Percentiles rank a stretch among this genome's conserved stretches.
phyloP scores from a whole-genome alignment of 2,329 filamentous ascomycete genomes.

The Ceratocystis lukuohia region DNA sequence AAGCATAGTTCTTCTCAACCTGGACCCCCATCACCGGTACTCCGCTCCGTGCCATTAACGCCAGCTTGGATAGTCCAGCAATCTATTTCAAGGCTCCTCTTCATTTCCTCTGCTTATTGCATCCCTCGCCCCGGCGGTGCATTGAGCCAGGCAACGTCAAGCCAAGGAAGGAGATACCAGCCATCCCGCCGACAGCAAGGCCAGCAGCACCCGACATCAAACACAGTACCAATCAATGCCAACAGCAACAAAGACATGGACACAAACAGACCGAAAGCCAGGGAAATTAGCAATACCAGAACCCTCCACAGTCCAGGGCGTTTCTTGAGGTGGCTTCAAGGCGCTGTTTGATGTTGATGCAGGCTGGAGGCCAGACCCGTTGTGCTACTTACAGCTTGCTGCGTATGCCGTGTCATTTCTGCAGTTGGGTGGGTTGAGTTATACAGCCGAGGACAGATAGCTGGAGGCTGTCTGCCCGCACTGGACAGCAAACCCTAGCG shows the following conservation, averaged over 20 bases:
- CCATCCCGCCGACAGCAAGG: not conserved
- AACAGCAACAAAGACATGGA: not conserved
- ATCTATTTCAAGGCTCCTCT: conserved; percentile 5
- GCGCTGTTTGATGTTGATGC: conserved; percentile 9
- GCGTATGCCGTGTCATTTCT: no score
- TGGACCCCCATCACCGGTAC: not conserved
- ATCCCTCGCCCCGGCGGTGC: not conserved
- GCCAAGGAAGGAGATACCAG: not conserved
- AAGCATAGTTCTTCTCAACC: not conserved
- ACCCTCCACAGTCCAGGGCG: not conserved
- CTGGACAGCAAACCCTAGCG: no score
- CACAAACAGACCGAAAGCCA: not conserved
- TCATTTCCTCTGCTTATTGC: not conserved
- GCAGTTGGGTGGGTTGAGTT: no score
- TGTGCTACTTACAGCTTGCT: no score
- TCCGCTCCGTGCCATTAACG: not conserved
- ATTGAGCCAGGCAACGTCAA: not conserved
- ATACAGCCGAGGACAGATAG: no score
- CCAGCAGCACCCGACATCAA: not conserved
- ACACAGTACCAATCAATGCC: not conserved
- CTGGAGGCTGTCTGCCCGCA: no score
- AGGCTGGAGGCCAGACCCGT: not conserved
- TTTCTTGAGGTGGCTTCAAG: not conserved
- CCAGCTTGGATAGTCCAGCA: not conserved
- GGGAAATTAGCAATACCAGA: not conserved